phyloP scores from a whole-genome alignment of 2,329 filamentous ascomycete species.

The Exophiala dermatitidis region DNA sequence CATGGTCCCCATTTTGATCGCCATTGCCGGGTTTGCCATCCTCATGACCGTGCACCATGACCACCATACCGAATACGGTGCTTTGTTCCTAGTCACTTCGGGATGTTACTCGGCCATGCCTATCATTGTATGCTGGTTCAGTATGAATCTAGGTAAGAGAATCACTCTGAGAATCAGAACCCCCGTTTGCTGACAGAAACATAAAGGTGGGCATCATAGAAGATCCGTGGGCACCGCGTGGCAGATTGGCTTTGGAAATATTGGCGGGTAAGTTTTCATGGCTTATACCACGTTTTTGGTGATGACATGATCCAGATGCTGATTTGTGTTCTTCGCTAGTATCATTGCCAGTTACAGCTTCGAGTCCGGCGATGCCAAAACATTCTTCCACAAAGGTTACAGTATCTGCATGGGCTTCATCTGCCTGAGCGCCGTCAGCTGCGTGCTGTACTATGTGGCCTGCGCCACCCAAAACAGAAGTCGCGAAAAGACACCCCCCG shows the following conservation, averaged over 20 bases:
- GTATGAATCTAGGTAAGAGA: slow-evolving; percentile 46
- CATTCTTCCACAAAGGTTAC: slow-evolving; percentile 27
- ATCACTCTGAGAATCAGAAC: too few species aligned
- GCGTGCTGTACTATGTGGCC: slow-evolving; percentile 34
- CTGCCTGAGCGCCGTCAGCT: slow-evolving; percentile 27
- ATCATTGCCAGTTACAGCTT: slow-evolving; percentile 49
- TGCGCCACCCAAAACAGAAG: slow-evolving; percentile 37
- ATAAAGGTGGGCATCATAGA: slow-evolving; percentile 31
- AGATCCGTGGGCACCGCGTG: slow-evolving; percentile 44
- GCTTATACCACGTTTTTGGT: too few species aligned
- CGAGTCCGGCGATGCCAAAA: slow-evolving; percentile 32
- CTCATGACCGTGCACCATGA: slow-evolving; percentile 28
- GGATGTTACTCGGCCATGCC: slow-evolving; percentile 27
- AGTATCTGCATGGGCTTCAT: slow-evolving; percentile 27
- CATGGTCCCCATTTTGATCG: slow-evolving; percentile 28
- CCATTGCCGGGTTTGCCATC: slow-evolving; percentile 31
- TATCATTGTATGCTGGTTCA: slow-evolving; percentile 45
- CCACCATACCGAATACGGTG: slow-evolving; percentile 28
- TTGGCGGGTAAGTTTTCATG: slow-evolving; percentile 32
- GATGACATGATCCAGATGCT: neutral
- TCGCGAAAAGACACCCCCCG: slow-evolving; percentile 30
- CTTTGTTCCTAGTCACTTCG: slow-evolving; percentile 27
- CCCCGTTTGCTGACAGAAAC: neutral
- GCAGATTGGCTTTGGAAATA: slow-evolving; percentile 45
- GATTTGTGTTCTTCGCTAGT: slow-evolving; percentile 27